A percentile compares a stretch with the other conserved stretches of the same genome.
Conservation (phyloP, 306 rosid genomes). For the Malus fusca region DNA sequence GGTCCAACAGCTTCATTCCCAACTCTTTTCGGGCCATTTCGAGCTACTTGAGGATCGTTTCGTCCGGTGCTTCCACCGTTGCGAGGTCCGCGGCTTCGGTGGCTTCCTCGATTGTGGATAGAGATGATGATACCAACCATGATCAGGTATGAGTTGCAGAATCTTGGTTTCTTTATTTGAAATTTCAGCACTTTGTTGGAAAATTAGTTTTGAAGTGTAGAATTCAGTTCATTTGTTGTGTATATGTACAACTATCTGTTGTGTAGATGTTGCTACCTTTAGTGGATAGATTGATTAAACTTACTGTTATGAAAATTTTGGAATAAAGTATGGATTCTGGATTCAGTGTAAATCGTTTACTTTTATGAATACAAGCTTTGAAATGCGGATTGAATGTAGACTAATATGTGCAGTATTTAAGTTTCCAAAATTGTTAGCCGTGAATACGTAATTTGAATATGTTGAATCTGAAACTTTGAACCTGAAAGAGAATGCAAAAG, state of each 20-base stretch:
- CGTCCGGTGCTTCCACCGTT: conserved; percentile 91
- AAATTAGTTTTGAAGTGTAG: conserved; percentile 4
- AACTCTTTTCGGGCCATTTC: conserved; percentile 80
- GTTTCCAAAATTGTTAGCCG: neutral
- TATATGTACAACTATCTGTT: neutral
- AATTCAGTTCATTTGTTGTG: conserved; percentile 15
- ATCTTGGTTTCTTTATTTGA: neutral
- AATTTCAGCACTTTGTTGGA: neutral
- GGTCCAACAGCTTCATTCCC: conserved; percentile 65
- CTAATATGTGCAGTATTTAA: neutral
- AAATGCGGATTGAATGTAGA: neutral
- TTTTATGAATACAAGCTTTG: neutral
- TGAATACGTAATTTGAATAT: conserved; percentile 2
- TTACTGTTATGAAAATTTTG: neutral
- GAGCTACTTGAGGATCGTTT: conserved; percentile 74
- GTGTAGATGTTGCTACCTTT: neutral
- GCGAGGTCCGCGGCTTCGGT: conserved; percentile 91
- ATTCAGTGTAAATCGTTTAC: neutral
- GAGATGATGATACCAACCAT: conserved; percentile 57
- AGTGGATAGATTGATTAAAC: neutral
- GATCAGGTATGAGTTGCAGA: conserved; percentile 58
- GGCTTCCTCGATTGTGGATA: conserved; percentile 82
- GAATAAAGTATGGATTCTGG: neutral
- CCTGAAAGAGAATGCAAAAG: neutral
- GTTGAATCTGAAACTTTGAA: conserved; percentile 5